Evolutionary conservation across 768 basidiomycete genomes (phyloP).

Genomic region (Hygrophorus pudorinus): DNA sequence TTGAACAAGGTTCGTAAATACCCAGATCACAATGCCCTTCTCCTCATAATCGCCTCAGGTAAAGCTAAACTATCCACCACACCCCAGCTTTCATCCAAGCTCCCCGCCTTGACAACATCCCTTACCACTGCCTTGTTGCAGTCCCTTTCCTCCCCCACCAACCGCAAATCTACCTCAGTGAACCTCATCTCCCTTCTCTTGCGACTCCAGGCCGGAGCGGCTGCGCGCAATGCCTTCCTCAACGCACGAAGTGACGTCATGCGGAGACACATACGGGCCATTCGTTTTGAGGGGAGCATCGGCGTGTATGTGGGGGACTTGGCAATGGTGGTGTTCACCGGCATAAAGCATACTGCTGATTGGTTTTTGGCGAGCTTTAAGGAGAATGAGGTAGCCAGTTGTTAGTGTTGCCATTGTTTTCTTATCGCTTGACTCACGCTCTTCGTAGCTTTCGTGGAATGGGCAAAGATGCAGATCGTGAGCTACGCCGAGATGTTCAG

Average conservation of each 20-base stretch:
- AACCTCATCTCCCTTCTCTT: slow-evolving; percentile 62
- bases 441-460: slow-evolving; percentile 76
- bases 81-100: slow-evolving; percentile 45
- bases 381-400: slow-evolving; percentile 89
- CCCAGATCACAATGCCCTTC: neutral
- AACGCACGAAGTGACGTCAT: slow-evolving; percentile 68
- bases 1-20: slow-evolving; percentile 62
- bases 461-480: slow-evolving; percentile 84
- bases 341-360: slow-evolving; percentile 94
- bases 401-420: slow-evolving; percentile 36
- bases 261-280: slow-evolving; percentile 69
- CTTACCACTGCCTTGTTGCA: slow-evolving; percentile 62
- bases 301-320: slow-evolving; percentile 80
- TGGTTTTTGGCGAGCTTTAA: slow-evolving; percentile 96
- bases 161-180: slow-evolving; percentile 69
- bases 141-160: slow-evolving; percentile 63
- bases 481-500: slow-evolving; percentile 77
- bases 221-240: slow-evolving; percentile 80
- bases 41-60: slow-evolving; percentile 26
- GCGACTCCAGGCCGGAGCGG: slow-evolving; percentile 64
- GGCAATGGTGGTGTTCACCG: slow-evolving; percentile 83
- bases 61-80: slow-evolving; percentile 49
- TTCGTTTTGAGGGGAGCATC: slow-evolving; percentile 85
- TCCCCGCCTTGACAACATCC: slow-evolving; percentile 55
- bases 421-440: slow-evolving; percentile 4